Conservation (phyloP, 164 flowering plant genomes). For the Magnolia sinica region DNA sequence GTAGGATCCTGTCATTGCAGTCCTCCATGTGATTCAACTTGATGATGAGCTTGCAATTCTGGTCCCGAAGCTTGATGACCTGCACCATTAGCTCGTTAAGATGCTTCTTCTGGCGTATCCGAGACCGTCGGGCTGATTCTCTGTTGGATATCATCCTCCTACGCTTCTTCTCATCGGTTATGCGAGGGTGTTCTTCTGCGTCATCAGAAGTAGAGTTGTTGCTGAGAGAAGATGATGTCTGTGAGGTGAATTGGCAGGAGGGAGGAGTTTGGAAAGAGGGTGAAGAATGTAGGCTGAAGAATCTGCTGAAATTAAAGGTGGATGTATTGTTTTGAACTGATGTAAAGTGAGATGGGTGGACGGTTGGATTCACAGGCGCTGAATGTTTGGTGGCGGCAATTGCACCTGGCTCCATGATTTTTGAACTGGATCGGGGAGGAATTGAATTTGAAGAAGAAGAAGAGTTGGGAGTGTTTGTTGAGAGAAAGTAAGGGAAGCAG, state of each 20-base stretch:
- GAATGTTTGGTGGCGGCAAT: slow-evolving; percentile 33
- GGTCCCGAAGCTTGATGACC: slow-evolving; percentile 69
- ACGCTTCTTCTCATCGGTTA: slow-evolving; percentile 77
- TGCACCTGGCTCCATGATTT: slow-evolving; percentile 35
- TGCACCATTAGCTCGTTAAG: slow-evolving; percentile 90
- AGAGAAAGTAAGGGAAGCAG: slow-evolving; percentile 8
- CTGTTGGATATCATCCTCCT: slow-evolving; percentile 94
- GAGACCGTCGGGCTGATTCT: slow-evolving; percentile 89
- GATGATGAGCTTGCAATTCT: slow-evolving; percentile 77
- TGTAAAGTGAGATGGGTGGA: slow-evolving; percentile 25
- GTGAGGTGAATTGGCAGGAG: slow-evolving; percentile 25
- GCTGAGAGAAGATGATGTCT: slow-evolving; percentile 6
- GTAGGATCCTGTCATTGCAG: slow-evolving; percentile 52
- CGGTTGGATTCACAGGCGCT: slow-evolving; percentile 26
- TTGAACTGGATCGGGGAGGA: background rate
- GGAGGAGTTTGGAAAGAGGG: slow-evolving; percentile 21
- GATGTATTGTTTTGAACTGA: slow-evolving; percentile 32
- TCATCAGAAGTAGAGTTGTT: slow-evolving; percentile 85
- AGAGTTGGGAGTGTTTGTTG: background rate
- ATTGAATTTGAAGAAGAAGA: slow-evolving; percentile 1
- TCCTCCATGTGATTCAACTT: slow-evolving; percentile 67
- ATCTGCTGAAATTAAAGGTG: slow-evolving; percentile 25
- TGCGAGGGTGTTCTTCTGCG: slow-evolving; percentile 66
- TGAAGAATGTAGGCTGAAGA: slow-evolving; percentile 26
- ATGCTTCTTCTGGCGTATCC: slow-evolving; percentile 93